A percentile compares a stretch with the other conserved stretches of the same genome.
Evolutionary conservation across 176 grass and related monocot genomes (phyloP).

Genomic region (Dendrocalamus sinicus): DNA sequence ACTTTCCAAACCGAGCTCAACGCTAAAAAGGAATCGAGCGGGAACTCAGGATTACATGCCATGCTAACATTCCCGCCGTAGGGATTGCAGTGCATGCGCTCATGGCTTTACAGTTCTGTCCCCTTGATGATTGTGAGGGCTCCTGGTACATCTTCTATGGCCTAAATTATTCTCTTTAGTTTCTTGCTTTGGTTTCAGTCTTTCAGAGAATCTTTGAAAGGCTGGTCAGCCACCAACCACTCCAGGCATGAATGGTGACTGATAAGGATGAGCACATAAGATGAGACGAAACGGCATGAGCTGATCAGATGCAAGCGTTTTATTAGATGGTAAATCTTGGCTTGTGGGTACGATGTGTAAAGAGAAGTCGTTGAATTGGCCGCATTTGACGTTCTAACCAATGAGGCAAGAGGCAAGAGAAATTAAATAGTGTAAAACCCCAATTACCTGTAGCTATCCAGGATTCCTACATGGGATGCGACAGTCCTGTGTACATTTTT

Average conservation of each 20-base stretch:
- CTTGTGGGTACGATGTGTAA: neutral
- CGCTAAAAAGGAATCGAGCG: too few species aligned
- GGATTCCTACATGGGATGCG: too few species aligned
- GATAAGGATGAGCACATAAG: neutral
- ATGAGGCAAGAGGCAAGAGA: neutral
- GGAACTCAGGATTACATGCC: too few species aligned
- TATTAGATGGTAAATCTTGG: neutral
- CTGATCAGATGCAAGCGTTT: neutral
- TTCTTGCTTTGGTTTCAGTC: conserved; percentile 9
- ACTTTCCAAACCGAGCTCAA: too few species aligned
- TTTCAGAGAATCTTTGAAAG: conserved; percentile 41
- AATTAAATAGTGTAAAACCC: neutral
- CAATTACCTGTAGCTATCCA: neutral
- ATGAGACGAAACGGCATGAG: neutral
- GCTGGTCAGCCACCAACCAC: conserved; percentile 1
- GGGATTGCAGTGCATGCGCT: neutral
- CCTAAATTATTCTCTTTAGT: neutral
- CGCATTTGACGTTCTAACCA: neutral
- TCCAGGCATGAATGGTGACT: neutral
- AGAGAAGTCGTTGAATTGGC: neutral
- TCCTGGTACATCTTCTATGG: neutral
- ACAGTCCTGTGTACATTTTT: conserved; percentile 1
- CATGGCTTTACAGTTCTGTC: neutral
- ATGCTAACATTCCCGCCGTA: too few species aligned
- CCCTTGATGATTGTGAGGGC: conserved; percentile 2